phyloP scores from a whole-genome alignment of 805 yeast genomes.

The Candida sithepensis region DNA sequence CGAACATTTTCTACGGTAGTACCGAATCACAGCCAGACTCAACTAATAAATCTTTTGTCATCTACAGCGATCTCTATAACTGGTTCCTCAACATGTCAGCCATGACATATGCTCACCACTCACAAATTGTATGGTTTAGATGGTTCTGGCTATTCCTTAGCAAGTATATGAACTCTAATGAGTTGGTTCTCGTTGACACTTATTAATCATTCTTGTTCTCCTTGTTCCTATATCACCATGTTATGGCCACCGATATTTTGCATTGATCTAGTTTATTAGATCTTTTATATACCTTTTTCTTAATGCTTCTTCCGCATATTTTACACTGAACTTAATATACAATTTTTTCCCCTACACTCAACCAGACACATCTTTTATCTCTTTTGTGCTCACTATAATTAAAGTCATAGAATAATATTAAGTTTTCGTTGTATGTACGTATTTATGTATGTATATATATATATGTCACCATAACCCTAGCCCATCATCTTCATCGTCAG shows the following conservation, averaged over 20 bases:
- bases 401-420: background rate
- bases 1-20: background rate
- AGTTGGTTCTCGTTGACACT: conserved; percentile 38
- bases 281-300: background rate
- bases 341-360: background rate
- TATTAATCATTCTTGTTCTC: background rate
- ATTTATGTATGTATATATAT: background rate
- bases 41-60: conserved; percentile 29
- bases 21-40: background rate
- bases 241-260: background rate
- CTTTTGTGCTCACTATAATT: background rate
- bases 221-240: background rate
- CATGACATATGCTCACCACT: conserved; percentile 76
- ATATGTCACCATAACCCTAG: conserved; percentile 24
- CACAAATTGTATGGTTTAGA: conserved; percentile 95
- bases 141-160: conserved; percentile 81
- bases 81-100: conserved; percentile 51
- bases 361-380: background rate
- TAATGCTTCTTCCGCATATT: background rate
- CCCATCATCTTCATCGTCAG: conserved; percentile 30
- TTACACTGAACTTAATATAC: background rate
- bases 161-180: conserved; percentile 75
- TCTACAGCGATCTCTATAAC: conserved; percentile 38
- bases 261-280: background rate
- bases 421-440: background rate